Conservation (phyloP, 1,139 yeast species). For the Hansenula lynferdii region DNA sequence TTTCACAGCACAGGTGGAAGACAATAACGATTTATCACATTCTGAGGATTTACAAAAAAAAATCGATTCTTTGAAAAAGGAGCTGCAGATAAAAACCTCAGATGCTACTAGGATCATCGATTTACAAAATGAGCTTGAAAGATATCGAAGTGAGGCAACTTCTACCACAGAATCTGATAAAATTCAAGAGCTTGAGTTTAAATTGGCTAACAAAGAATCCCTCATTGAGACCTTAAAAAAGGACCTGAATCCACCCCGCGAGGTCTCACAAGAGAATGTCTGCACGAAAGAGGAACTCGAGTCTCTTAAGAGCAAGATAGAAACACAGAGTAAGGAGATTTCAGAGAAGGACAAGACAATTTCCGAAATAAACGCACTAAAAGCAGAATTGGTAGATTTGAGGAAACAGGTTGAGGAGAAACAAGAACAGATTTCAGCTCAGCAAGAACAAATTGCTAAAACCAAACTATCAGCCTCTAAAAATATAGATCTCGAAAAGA, state of each 20-base stretch:
- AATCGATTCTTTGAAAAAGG: background rate
- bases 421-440: background rate
- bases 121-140: conserved; percentile 12
- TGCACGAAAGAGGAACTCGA: too few species aligned
- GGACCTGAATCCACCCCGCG: background rate
- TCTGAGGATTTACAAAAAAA: background rate
- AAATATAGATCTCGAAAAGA: background rate
- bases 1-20: background rate
- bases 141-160: too few species aligned
- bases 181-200: conserved; percentile 2
- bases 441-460: background rate
- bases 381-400: background rate
- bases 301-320: background rate
- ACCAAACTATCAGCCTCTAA: background rate
- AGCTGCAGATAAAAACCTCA: background rate
- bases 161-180: conserved; percentile 6
- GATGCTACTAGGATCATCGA: background rate
- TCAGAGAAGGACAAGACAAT: background rate
- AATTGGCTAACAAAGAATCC: background rate
- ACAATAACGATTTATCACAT: too few species aligned
- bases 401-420: background rate
- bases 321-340: background rate
- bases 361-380: background rate
- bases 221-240: background rate
- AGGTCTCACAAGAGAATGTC: background rate